Conservation (phyloP, 192 early-diverging fungal genomes). For the Phlyctochytrium planicorne region DNA sequence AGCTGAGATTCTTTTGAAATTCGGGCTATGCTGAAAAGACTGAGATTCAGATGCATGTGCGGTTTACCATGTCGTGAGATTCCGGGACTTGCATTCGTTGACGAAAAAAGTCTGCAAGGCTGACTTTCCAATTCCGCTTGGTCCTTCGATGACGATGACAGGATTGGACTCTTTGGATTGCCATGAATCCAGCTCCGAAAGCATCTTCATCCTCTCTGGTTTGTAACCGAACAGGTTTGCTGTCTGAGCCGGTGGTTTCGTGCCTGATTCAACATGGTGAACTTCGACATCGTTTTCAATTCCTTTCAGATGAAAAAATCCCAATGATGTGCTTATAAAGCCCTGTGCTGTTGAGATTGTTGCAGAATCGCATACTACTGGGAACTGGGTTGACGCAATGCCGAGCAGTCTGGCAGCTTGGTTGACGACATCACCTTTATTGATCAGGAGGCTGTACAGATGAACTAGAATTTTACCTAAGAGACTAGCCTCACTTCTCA, state of each 20-base stretch:
- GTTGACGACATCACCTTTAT: neutral
- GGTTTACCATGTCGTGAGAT: no score
- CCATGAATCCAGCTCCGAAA: no score
- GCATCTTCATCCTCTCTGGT: no score
- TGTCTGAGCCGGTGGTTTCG: no score
- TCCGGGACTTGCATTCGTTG: no score
- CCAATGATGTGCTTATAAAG: neutral
- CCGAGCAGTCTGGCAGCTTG: neutral
- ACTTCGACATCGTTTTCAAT: neutral
- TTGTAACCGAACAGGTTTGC: no score
- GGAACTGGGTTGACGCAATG: neutral
- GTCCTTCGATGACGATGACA: neutral
- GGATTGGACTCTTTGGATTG: no score
- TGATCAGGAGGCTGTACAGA: neutral
- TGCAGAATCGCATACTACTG: neutral
- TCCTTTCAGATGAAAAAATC: neutral
- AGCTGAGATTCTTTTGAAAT: no score
- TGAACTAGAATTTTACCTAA: neutral
- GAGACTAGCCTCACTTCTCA: neutral
- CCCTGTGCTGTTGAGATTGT: neutral
- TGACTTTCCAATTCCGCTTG: conserved; percentile 1
- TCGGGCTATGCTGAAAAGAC: no score
- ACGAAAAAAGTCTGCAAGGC: neutral
- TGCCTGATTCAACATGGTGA: no score
- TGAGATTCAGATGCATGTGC: no score